Conservation (phyloP, 2,329 filamentous ascomycete genomes). For the Monosporascus sp. region DNA sequence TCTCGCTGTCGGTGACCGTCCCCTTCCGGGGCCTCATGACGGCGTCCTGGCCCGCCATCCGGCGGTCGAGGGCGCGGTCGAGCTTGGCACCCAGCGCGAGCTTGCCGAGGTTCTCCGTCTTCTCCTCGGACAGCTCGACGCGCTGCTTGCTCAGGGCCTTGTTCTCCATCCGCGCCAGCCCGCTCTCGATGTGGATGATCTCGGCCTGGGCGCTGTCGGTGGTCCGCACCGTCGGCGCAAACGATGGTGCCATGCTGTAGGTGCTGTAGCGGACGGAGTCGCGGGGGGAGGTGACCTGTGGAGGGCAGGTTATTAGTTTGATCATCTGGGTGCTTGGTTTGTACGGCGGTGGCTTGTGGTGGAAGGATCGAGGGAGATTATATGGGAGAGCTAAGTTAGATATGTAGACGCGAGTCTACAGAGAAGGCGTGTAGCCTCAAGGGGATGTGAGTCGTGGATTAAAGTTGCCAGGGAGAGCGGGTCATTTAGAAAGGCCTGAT, state of each 20-base stretch:
- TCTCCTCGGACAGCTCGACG: constrained; percentile 72
- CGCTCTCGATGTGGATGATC: constrained; percentile 67
- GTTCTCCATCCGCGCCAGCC: constrained; percentile 84
- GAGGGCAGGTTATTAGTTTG: not conserved
- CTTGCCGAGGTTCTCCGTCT: constrained; percentile 77
- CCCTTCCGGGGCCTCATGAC: constrained; percentile 62
- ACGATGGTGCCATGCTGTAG: constrained; percentile 53
- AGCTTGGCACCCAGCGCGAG: constrained; percentile 86
- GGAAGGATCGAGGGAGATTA: not conserved
- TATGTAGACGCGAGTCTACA: too few relatives aligned
- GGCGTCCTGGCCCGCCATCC: constrained; percentile 86
- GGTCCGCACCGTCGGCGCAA: constrained; percentile 53
- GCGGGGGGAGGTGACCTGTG: constrained; percentile 35
- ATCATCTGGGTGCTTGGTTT: not conserved
- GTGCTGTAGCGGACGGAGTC: constrained; percentile 55
- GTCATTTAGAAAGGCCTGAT: too few relatives aligned
- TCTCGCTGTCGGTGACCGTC: constrained; percentile 15
- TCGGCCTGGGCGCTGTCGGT: constrained; percentile 52
- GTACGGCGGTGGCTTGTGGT: not conserved
- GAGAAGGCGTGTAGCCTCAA: too few relatives aligned
- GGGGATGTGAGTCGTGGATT: too few relatives aligned
- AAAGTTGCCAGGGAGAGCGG: too few relatives aligned
- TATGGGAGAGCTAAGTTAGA: too few relatives aligned
- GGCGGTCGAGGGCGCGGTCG: constrained; percentile 76
- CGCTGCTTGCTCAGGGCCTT: constrained; percentile 78